Percentiles rank a stretch among this genome's conserved stretches.
phyloP scores from a whole-genome alignment of 257 asterid genomes.

The Solanum ossicruentum region DNA sequence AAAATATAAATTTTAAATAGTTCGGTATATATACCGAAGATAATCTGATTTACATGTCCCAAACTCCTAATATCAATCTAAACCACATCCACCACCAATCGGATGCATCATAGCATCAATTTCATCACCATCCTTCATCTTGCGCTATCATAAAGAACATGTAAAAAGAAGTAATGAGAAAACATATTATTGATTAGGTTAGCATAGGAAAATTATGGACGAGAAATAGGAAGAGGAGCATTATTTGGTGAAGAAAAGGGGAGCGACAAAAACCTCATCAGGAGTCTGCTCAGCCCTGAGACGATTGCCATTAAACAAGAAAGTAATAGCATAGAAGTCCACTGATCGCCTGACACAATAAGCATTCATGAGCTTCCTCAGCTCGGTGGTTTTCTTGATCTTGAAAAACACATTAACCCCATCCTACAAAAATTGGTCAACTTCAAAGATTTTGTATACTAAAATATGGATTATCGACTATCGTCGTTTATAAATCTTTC shows the following conservation, averaged over 20 bases:
- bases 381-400: slow-evolving; percentile 23
- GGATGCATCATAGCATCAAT: slow-evolving; percentile 30
- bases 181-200: no score
- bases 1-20: neutral
- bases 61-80: neutral
- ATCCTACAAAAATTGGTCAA: slow-evolving; percentile 10
- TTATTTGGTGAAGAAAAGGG: neutral
- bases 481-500: neutral
- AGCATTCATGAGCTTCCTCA: slow-evolving; percentile 34
- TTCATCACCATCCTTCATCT: slow-evolving; percentile 33
- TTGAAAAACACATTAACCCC: slow-evolving; percentile 29
- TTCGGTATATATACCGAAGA: neutral
- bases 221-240: neutral
- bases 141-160: neutral
- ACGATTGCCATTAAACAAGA: slow-evolving; percentile 29
- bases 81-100: slow-evolving; percentile 8
- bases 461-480: neutral
- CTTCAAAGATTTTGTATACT: neutral
- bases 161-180: neutral
- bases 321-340: slow-evolving; percentile 18
- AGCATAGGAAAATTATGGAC: neutral
- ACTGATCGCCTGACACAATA: slow-evolving; percentile 28
- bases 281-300: slow-evolving; percentile 27
- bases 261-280: slow-evolving; percentile 15
- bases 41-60: neutral